phyloP scores from a whole-genome alignment of 2,329 filamentous ascomycete species.

The Elsinoe necatrix region DNA sequence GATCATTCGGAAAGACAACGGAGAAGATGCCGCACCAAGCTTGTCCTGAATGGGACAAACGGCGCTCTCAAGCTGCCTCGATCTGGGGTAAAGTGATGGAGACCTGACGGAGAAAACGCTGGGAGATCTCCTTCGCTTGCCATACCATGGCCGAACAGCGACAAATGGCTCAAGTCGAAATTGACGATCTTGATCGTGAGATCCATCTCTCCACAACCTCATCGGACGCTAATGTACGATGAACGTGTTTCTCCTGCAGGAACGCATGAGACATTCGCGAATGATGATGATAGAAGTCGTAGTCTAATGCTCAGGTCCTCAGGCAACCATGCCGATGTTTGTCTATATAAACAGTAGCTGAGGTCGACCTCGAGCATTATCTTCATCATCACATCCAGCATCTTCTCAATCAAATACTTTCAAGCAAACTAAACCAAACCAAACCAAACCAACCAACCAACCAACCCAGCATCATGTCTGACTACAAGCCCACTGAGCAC shows the following conservation, averaged over 20 bases:
- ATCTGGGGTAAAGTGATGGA: slow-evolving; percentile 3
- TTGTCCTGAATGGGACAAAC: slow-evolving; percentile 1
- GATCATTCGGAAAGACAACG: neutral
- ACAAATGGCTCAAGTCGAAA: neutral
- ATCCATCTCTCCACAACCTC: neutral
- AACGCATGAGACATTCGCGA: slow-evolving; percentile 7
- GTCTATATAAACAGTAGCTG: slow-evolving; percentile 9
- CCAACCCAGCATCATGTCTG: slow-evolving; percentile 25
- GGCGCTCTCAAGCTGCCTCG: neutral
- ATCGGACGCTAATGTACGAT: neutral
- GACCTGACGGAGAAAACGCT: neutral
- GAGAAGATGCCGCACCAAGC: neutral
- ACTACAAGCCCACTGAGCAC: slow-evolving; percentile 35
- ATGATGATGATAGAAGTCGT: slow-evolving; percentile 6
- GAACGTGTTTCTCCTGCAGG: neutral
- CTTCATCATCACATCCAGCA: slow-evolving; percentile 17
- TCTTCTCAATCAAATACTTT: neutral
- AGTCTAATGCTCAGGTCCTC: neutral
- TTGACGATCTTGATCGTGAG: neutral
- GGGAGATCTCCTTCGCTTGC: neutral
- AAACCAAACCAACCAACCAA: slow-evolving; percentile 15
- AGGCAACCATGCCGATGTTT: neutral
- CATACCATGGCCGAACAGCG: neutral
- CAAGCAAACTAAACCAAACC: slow-evolving; percentile 15
- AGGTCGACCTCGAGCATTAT: slow-evolving; percentile 14